Evolutionary conservation across 2,329 filamentous ascomycete species (phyloP).

Genomic region (Ambrosiella xylebori): DNA sequence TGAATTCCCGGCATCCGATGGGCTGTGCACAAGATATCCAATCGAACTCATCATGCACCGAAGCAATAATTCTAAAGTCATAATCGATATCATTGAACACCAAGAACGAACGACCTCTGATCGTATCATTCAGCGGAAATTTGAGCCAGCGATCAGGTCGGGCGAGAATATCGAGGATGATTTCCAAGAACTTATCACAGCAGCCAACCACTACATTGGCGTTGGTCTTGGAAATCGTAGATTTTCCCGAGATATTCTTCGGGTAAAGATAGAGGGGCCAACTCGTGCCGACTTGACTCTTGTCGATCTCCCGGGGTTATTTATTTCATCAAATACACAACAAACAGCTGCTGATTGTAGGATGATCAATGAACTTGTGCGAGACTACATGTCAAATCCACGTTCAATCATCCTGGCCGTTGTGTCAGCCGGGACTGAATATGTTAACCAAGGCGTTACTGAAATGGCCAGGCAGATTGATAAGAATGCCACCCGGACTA

Average conservation of each 20-base stretch:
- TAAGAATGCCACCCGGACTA: slow-evolving; percentile 19
- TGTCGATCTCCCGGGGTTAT: slow-evolving; percentile 30
- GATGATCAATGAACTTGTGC: slow-evolving; percentile 21
- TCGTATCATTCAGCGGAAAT: not conserved
- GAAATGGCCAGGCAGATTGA: slow-evolving; percentile 19
- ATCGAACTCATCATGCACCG: slow-evolving; percentile 15
- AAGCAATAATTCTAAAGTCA: not conserved
- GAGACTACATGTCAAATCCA: slow-evolving; percentile 23
- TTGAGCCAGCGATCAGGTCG: not conserved
- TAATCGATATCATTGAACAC: not conserved
- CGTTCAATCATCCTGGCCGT: slow-evolving; percentile 29
- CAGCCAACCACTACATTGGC: slow-evolving; percentile 15
- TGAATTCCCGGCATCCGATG: slow-evolving; percentile 15
- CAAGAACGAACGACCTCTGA: not conserved
- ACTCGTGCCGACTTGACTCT: slow-evolving; percentile 24
- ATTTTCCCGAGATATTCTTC: slow-evolving; percentile 16
- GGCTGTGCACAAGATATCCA: slow-evolving; percentile 15
- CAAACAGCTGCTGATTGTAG: slow-evolving; percentile 20
- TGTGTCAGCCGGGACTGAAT: slow-evolving; percentile 24
- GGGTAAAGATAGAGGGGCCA: slow-evolving; percentile 15
- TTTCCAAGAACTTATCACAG: slow-evolving; percentile 14
- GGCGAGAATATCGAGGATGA: slow-evolving; percentile 13
- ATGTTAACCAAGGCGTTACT: slow-evolving; percentile 23
- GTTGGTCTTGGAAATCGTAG: slow-evolving; percentile 10
- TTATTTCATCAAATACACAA: slow-evolving; percentile 21